Percentiles rank a stretch among this genome's conserved stretches.
Evolutionary conservation across 495 filamentous ascomycete species (phyloP).

Genomic region (Penicillium paradoxum): DNA sequence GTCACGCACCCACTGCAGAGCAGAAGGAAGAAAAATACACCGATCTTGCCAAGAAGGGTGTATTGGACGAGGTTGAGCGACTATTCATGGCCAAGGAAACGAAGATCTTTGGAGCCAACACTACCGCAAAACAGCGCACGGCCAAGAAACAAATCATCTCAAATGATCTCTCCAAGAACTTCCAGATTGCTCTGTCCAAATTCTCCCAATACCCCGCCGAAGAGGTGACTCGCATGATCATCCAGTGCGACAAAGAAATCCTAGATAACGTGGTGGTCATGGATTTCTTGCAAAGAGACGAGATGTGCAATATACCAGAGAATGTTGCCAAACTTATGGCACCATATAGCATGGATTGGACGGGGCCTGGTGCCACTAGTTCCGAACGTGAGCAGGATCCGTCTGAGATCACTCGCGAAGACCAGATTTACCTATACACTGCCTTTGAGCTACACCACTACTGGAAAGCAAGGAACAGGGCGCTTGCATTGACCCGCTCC

Average conservation of each 20-base stretch:
- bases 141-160: constrained; percentile 98
- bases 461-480: constrained; percentile 96
- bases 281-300: constrained; percentile 91
- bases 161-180: constrained; percentile 82
- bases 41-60: constrained; percentile 86
- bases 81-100: constrained; percentile 97
- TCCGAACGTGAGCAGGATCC: constrained; percentile 85
- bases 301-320: constrained; percentile 86
- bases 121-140: constrained; percentile 60
- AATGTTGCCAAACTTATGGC: constrained; percentile 87
- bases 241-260: constrained; percentile 89
- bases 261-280: constrained; percentile 92
- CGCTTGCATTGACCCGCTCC: constrained; percentile 75
- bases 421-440: constrained; percentile 90
- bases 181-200: constrained; percentile 90
- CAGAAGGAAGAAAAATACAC: constrained; percentile 92
- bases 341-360: constrained; percentile 95
- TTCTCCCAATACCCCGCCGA: constrained; percentile 76
- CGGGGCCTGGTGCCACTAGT: constrained; percentile 74
- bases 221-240: constrained; percentile 84
- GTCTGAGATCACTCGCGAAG: constrained; percentile 80
- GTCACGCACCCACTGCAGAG: constrained; percentile 72
- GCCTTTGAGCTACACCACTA: constrained; percentile 96
- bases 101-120: constrained; percentile 70
- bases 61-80: constrained; percentile 95